Percentiles rank a stretch among this genome's conserved stretches.
phyloP scores from a whole-genome alignment of 345 rosid species.

The Lenwebbia sp. region DNA sequence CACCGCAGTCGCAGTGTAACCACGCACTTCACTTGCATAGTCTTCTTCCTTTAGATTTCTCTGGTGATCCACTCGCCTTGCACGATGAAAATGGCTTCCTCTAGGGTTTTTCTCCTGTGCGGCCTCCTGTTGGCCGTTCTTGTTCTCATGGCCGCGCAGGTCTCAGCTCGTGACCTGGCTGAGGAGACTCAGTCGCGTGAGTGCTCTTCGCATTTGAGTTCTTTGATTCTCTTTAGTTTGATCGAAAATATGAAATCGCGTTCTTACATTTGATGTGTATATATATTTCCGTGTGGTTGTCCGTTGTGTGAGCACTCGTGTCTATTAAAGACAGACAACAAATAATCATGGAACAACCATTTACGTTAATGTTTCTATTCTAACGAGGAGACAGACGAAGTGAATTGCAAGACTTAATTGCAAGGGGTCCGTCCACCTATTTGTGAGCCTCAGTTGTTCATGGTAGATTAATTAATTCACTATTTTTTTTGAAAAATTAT shows the following conservation, averaged over 20 bases:
- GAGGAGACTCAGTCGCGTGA: neutral
- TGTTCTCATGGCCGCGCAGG: neutral
- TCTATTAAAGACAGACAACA: neutral
- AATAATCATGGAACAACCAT: neutral
- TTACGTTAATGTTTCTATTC: neutral
- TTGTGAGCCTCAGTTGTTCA: too few species aligned
- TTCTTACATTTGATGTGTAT: neutral
- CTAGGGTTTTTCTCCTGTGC: neutral
- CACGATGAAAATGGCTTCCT: neutral
- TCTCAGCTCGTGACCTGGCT: constrained; percentile 12
- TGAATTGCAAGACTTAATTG: too few species aligned
- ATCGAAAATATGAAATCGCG: neutral
- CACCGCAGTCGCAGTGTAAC: too few species aligned
- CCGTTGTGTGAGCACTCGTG: neutral
- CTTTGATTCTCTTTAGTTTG: neutral
- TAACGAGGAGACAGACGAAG: neutral
- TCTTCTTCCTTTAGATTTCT: neutral
- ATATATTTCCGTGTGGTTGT: neutral
- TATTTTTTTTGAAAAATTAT: too few species aligned
- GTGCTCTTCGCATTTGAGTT: neutral
- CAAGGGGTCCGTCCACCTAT: too few species aligned
- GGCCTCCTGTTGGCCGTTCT: neutral
- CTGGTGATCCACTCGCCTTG: neutral
- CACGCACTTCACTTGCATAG: neutral
- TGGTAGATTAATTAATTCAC: too few species aligned